phyloP scores from a whole-genome alignment of 2,329 filamentous ascomycete genomes.

The Fusarium sp. region DNA sequence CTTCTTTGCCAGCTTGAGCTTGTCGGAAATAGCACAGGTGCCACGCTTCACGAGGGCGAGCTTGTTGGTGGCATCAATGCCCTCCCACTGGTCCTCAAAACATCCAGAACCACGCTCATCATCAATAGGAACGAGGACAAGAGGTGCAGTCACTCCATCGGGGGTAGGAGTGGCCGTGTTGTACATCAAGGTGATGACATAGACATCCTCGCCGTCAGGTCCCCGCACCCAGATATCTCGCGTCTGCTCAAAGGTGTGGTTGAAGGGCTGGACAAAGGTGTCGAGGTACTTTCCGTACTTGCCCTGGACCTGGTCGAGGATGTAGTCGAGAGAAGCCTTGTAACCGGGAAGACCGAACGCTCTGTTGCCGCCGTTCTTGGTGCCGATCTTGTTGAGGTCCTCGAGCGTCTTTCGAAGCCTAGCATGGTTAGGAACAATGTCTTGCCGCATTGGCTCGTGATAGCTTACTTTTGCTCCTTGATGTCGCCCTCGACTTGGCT shows the following conservation, averaged over 20 bases:
- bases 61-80: slow-evolving; percentile 57
- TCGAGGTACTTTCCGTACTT: slow-evolving; percentile 57
- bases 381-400: slow-evolving; percentile 65
- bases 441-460: neutral
- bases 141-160: slow-evolving; percentile 51
- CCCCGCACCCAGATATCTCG: slow-evolving; percentile 57
- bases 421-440: slow-evolving; percentile 9
- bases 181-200: slow-evolving; percentile 58
- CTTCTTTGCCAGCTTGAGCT: slow-evolving; percentile 57
- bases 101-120: slow-evolving; percentile 55
- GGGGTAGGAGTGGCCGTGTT: slow-evolving; percentile 58
- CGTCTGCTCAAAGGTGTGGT: slow-evolving; percentile 58
- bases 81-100: slow-evolving; percentile 57
- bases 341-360: slow-evolving; percentile 71
- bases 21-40: slow-evolving; percentile 55
- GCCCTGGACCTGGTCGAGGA: slow-evolving; percentile 59
- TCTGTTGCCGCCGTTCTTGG: slow-evolving; percentile 68
- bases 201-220: slow-evolving; percentile 58
- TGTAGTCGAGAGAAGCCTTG: slow-evolving; percentile 68
- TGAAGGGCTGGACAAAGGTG: slow-evolving; percentile 60
- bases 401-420: slow-evolving; percentile 67
- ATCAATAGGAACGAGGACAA: slow-evolving; percentile 54
- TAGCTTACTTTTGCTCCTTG: slow-evolving; percentile 36
- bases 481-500: slow-evolving; percentile 42
- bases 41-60: slow-evolving; percentile 60